These are phyloP conservation scores for Solanum gracilifrons DNA, from an alignment of 257 asterid species.

Conservation along the genomic window DNA sequence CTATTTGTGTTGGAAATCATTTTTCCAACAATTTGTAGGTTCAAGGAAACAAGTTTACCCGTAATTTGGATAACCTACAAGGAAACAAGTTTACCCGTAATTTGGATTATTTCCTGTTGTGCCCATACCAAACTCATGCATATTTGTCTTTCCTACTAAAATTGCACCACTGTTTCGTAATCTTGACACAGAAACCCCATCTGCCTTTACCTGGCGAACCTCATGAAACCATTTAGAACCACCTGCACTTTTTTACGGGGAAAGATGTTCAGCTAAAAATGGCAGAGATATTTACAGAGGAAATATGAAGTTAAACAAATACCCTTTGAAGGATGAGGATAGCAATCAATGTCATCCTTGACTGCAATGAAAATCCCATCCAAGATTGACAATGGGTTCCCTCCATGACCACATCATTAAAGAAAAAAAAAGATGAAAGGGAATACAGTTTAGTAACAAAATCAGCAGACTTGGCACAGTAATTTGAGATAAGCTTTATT, in stretches of 20 bases:
- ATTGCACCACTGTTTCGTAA: constrained; percentile 81
- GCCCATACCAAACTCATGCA: constrained; percentile 98
- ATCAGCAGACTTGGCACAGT: neutral
- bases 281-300: neutral
- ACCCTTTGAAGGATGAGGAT: constrained; percentile 85
- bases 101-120: constrained; percentile 95
- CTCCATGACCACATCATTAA: constrained; percentile 30
- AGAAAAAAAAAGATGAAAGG: constrained; percentile 6
- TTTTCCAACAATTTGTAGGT: neutral
- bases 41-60: constrained; percentile 42
- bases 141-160: constrained; percentile 94
- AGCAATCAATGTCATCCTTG: constrained; percentile 94
- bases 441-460: neutral
- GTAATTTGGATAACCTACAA: constrained; percentile 42
- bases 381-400: constrained; percentile 64
- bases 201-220: constrained; percentile 58
- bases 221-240: constrained; percentile 85
- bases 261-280: neutral
- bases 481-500: neutral
- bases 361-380: constrained; percentile 92
- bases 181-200: constrained; percentile 64
- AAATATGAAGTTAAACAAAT: constrained; percentile 4
- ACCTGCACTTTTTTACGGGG: constrained; percentile 31
- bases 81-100: constrained; percentile 48
- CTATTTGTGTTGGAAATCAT: neutral